These are phyloP conservation scores for Limnanthes douglasii DNA, from an alignment of 345 rosid genomes.

Conservation along the genomic window DNA sequence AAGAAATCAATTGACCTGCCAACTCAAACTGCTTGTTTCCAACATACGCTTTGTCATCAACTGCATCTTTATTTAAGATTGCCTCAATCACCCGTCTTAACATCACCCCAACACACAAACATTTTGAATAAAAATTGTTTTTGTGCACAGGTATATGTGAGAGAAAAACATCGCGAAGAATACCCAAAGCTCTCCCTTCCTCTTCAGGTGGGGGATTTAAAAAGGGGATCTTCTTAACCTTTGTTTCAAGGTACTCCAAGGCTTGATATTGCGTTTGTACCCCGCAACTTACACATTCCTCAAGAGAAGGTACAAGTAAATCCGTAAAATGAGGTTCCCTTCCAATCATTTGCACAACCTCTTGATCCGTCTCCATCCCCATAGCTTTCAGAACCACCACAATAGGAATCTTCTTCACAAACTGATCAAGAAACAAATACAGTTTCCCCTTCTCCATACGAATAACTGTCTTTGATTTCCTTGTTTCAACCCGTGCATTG, in stretches of 20 bases:
- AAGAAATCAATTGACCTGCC: conserved; percentile 82
- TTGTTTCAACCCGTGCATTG: conserved; percentile 71
- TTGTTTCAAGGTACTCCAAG: conserved; percentile 55
- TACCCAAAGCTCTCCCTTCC: conserved; percentile 49
- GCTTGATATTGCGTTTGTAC: conserved; percentile 55
- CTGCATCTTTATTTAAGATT: conserved; percentile 79
- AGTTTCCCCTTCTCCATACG: conserved; percentile 83
- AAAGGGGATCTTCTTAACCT: too few species aligned
- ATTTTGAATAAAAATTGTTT: conserved; percentile 71
- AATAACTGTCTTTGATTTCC: conserved; percentile 81
- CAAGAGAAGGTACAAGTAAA: conserved; percentile 69
- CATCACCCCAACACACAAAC: conserved; percentile 92
- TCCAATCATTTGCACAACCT: conserved; percentile 89
- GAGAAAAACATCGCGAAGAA: conserved; percentile 70
- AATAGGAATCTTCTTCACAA: conserved; percentile 61
- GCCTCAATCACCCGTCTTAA: conserved; percentile 92
- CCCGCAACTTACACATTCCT: conserved; percentile 66
- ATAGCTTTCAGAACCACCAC: conserved; percentile 83
- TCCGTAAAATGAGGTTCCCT: conserved; percentile 82
- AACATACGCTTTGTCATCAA: conserved; percentile 99
- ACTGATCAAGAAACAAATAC: conserved; percentile 67
- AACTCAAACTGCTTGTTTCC: conserved; percentile 93
- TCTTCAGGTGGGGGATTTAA: conserved; percentile 18
- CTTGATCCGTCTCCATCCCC: conserved; percentile 98
- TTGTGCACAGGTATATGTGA: conserved; percentile 67